phyloP scores from a whole-genome alignment of 1,284 basidiomycete genomes.

The Ustilago tritici region DNA sequence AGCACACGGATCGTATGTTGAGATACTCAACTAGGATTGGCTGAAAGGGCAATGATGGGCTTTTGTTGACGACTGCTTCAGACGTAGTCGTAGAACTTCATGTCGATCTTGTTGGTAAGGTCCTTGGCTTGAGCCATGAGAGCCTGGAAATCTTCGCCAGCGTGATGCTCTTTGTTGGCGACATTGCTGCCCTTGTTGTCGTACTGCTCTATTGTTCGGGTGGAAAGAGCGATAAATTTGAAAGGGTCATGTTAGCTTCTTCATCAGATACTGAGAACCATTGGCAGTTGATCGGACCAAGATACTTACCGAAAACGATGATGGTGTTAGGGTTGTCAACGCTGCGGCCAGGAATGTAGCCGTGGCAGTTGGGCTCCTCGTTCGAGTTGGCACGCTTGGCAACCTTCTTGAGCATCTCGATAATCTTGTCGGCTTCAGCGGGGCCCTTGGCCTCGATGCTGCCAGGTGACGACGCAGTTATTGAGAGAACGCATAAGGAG shows the following conservation, averaged over 20 bases:
- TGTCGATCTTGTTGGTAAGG: slow-evolving; percentile 40
- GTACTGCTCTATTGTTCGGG: slow-evolving; percentile 38
- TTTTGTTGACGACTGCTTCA: background rate
- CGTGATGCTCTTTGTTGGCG: slow-evolving; percentile 29
- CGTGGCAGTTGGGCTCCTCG: slow-evolving; percentile 48
- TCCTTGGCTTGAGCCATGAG: slow-evolving; percentile 47
- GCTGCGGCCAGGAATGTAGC: slow-evolving; percentile 42
- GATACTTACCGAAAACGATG: slow-evolving; percentile 43
- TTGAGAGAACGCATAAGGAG: background rate
- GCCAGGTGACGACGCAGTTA: background rate
- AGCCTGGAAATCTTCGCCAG: slow-evolving; percentile 39
- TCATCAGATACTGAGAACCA: no score
- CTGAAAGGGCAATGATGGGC: no score
- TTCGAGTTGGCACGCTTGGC: slow-evolving; percentile 43
- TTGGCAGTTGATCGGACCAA: background rate
- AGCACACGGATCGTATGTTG: background rate
- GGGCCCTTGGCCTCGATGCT: slow-evolving; percentile 49
- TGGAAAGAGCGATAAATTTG: background rate
- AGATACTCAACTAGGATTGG: background rate
- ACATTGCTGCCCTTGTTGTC: slow-evolving; percentile 50
- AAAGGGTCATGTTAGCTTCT: no score
- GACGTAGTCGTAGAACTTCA: slow-evolving; percentile 49
- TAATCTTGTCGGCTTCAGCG: slow-evolving; percentile 45
- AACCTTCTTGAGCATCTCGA: slow-evolving; percentile 42
- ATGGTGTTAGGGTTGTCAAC: slow-evolving; percentile 47